Evolutionary conservation across 2,329 filamentous ascomycete species (phyloP).

Genomic region (Neodidymelliopsis sp.): DNA sequence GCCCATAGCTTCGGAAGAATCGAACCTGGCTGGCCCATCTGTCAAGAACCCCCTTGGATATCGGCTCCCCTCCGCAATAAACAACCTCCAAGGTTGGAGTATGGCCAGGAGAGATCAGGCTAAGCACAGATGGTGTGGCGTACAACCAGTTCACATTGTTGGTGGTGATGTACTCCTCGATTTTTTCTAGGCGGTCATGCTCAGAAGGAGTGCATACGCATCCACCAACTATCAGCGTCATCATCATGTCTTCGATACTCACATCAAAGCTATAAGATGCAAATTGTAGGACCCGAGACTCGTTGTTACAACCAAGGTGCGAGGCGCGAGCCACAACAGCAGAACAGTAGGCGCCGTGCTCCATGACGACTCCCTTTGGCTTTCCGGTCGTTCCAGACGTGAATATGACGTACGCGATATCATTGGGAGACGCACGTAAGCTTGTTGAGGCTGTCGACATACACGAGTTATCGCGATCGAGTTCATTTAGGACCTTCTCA

Average conservation of each 20-base stretch:
- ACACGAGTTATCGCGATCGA: too few relatives aligned
- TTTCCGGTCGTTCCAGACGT: slow-evolving; percentile 38
- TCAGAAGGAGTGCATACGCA: background rate
- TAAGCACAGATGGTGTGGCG: too few relatives aligned
- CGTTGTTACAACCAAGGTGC: background rate
- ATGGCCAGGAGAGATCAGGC: too few relatives aligned
- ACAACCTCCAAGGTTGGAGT: too few relatives aligned
- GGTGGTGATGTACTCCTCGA: background rate
- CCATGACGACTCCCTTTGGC: slow-evolving; percentile 58
- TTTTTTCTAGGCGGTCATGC: background rate
- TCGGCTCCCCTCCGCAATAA: too few relatives aligned
- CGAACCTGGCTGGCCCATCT: too few relatives aligned
- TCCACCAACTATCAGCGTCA: background rate
- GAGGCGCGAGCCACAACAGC: too few relatives aligned
- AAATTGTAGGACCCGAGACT: slow-evolving; percentile 52
- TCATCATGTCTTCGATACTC: background rate
- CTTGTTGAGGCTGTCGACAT: slow-evolving; percentile 21
- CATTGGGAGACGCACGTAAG: slow-evolving; percentile 8
- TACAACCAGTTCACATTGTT: too few relatives aligned
- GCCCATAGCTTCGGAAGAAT: too few relatives aligned
- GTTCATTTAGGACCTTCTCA: background rate
- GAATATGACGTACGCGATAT: slow-evolving; percentile 23
- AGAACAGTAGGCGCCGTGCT: too few relatives aligned
- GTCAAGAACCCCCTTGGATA: too few relatives aligned
- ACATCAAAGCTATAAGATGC: slow-evolving; percentile 59